phyloP scores from a whole-genome alignment of 345 rosid species.

The Sisymbrium irio region DNA sequence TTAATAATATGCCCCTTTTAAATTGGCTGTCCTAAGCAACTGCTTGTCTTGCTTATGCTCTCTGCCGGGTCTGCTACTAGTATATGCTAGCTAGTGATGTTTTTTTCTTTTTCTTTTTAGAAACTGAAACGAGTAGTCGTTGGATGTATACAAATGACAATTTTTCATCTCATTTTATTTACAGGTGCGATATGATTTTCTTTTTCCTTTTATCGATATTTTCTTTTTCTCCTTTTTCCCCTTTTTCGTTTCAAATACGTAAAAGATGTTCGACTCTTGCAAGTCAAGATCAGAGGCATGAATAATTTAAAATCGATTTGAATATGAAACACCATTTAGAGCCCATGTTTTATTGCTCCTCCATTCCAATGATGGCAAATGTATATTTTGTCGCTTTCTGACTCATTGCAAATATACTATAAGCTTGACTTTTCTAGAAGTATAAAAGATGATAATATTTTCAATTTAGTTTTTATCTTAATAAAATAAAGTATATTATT shows the following conservation, averaged over 20 bases:
- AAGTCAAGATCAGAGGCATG: slow-evolving; percentile 16
- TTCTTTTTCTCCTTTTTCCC: neutral
- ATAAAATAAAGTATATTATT: neutral
- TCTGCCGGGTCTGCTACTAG: no score
- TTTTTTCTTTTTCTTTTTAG: no score
- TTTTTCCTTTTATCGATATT: neutral
- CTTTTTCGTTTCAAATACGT: slow-evolving; percentile 11
- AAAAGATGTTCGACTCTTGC: slow-evolving; percentile 16
- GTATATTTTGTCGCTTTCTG: neutral
- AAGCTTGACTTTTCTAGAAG: neutral
- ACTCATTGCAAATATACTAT: neutral
- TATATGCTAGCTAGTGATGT: no score
- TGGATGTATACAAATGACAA: no score
- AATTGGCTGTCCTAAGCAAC: no score
- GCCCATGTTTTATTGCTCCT: slow-evolving; percentile 24
- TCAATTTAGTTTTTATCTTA: neutral
- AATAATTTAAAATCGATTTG: neutral
- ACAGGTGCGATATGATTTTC: neutral
- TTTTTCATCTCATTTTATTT: no score
- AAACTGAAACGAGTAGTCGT: no score
- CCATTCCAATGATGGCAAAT: neutral
- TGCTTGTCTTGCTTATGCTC: no score
- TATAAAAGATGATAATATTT: neutral
- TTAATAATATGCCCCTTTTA: no score
- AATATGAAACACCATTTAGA: neutral